Evolutionary conservation across 192 early-diverging fungal genomes (phyloP).

Genomic region (Gonapodya prolifera): DNA sequence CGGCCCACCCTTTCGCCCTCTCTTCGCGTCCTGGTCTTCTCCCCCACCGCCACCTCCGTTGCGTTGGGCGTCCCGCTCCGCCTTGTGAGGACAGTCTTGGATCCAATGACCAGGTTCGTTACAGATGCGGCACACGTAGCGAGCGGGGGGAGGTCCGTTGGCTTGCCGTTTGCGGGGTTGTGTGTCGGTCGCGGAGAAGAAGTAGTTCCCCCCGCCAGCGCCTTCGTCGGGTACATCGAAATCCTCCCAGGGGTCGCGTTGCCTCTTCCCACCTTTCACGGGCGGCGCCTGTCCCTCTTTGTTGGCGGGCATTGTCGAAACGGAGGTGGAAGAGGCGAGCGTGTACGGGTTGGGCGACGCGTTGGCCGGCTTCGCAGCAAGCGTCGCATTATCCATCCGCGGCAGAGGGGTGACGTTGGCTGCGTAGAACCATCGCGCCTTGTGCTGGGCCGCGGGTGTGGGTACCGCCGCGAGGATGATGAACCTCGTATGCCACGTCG

Average conservation of each 20-base stretch:
- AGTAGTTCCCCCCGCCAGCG: slow-evolving; percentile 16
- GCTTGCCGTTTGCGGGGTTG: not conserved
- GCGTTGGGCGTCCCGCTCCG: not conserved
- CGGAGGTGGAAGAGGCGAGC: not conserved
- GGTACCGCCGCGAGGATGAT: not conserved
- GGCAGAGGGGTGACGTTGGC: not conserved
- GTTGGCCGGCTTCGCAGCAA: not conserved
- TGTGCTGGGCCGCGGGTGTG: not conserved
- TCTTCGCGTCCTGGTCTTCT: no score
- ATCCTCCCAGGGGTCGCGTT: not conserved
- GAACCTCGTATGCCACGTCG: not conserved
- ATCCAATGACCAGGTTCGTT: slow-evolving; percentile 28
- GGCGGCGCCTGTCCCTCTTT: not conserved
- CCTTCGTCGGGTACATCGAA: slow-evolving; percentile 13
- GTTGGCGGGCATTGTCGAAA: not conserved
- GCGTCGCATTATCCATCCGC: not conserved
- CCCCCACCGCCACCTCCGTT: slow-evolving; percentile 21
- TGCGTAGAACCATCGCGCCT: not conserved
- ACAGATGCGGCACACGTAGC: slow-evolving; percentile 35
- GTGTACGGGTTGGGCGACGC: not conserved
- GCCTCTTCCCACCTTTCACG: not conserved
- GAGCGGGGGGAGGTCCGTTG: slow-evolving; percentile 16
- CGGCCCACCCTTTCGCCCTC: slow-evolving; percentile 32
- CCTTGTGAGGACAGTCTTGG: slow-evolving; percentile 30
- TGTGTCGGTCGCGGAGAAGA: not conserved